phyloP scores from a whole-genome alignment of 495 filamentous ascomycete genomes.

The Neurospora tetrasperma region DNA sequence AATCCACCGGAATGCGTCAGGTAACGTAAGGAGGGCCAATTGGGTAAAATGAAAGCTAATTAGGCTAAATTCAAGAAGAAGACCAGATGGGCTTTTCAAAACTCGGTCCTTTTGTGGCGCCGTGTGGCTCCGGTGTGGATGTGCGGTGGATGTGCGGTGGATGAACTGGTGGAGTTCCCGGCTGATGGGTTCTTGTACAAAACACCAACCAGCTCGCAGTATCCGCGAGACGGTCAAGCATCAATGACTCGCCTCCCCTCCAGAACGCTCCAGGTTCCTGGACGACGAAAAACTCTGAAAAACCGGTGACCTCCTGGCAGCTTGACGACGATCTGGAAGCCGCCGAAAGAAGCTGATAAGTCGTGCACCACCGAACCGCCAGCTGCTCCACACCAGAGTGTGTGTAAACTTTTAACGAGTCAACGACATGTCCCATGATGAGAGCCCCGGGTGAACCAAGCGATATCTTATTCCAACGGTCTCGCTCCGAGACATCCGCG shows the following conservation, averaged over 20 bases:
- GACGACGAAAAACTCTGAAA: neutral
- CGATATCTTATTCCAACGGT: neutral
- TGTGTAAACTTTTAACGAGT: neutral
- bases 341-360: neutral
- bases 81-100: neutral
- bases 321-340: neutral
- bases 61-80: neutral
- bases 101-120: constrained; percentile 1
- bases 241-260: neutral
- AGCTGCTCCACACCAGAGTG: neutral
- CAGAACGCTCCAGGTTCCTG: neutral
- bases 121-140: constrained; percentile 8
- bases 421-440: neutral
- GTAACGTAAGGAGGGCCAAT: neutral
- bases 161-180: constrained; percentile 7
- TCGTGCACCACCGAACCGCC: neutral
- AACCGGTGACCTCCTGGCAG: neutral
- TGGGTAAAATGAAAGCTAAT: neutral
- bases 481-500: neutral
- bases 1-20: neutral
- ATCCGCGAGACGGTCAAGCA: neutral
- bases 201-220: neutral
- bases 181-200: constrained; percentile 1
- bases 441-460: neutral
- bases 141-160: constrained; percentile 10